phyloP scores from a whole-genome alignment of 2,329 filamentous ascomycete genomes.

The Cordyceps sp. region DNA sequence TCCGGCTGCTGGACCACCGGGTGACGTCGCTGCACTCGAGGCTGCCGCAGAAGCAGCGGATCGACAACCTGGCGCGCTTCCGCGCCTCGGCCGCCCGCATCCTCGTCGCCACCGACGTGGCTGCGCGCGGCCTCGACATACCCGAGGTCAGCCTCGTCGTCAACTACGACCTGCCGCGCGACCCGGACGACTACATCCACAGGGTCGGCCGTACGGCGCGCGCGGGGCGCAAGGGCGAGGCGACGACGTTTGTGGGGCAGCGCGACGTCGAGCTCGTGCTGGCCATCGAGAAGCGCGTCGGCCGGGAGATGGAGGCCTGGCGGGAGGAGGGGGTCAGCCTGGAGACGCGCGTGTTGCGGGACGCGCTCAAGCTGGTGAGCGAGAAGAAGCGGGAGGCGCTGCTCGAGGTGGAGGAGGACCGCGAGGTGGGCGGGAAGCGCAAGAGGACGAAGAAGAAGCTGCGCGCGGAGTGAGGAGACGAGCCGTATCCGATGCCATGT shows the following conservation, averaged over 20 bases:
- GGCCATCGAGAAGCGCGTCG: conserved; percentile 74
- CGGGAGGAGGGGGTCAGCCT: conserved; percentile 82
- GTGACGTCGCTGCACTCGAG: conserved; percentile 84
- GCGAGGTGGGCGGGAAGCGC: conserved; percentile 78
- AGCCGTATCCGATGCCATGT: too few species aligned
- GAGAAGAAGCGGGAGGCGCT: conserved; percentile 89
- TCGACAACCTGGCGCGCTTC: conserved; percentile 80
- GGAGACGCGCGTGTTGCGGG: conserved; percentile 74
- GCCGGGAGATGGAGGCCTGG: conserved; percentile 68
- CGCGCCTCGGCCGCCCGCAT: conserved; percentile 77
- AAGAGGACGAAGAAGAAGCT: conserved; percentile 45
- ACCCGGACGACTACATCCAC: conserved; percentile 95
- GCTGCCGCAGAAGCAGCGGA: conserved; percentile 70
- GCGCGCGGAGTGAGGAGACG: conserved; percentile 13
- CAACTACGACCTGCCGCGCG: conserved; percentile 92
- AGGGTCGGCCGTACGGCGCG: conserved; percentile 88
- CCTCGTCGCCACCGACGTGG: conserved; percentile 88
- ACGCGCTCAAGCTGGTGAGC: conserved; percentile 76
- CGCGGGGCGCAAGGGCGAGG: conserved; percentile 69
- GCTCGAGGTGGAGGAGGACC: conserved; percentile 79
- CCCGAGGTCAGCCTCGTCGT: conserved; percentile 79
- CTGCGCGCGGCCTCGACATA: conserved; percentile 86
- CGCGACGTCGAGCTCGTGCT: conserved; percentile 82
- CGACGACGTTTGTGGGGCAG: conserved; percentile 81
- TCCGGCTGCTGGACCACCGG: conserved; percentile 73